Evolutionary conservation across 768 basidiomycete species (phyloP).

Genomic region (Mycena alexandri): DNA sequence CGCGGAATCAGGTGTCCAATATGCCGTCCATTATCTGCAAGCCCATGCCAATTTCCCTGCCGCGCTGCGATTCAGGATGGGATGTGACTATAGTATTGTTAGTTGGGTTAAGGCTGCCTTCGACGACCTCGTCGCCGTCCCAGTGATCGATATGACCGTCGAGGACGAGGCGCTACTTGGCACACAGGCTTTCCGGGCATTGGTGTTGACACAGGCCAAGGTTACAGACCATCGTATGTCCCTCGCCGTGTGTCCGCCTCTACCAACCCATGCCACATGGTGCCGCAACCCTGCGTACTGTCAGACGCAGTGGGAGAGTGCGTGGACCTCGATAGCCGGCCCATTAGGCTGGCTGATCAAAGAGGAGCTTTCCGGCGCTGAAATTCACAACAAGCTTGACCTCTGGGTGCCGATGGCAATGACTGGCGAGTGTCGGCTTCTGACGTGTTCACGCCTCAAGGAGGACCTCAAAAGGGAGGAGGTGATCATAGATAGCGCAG

Average conservation of each 20-base stretch:
- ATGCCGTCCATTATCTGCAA: slow-evolving; percentile 17
- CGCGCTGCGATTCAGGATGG: slow-evolving; percentile 5
- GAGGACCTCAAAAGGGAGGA: no score
- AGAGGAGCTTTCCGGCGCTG: neutral
- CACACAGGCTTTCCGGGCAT: neutral
- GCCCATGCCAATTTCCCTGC: neutral
- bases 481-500: no score
- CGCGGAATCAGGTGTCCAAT: slow-evolving; percentile 1
- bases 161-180: neutral
- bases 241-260: slow-evolving; percentile 1
- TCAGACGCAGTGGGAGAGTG: neutral
- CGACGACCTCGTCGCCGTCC: slow-evolving; percentile 6
- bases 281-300: slow-evolving; percentile 3
- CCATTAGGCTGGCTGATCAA: neutral
- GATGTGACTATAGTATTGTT: neutral
- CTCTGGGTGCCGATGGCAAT: no score
- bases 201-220: slow-evolving; percentile 9
- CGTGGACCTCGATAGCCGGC: neutral
- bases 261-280: neutral
- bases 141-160: neutral
- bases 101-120: slow-evolving; percentile 2
- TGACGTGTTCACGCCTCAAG: no score
- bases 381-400: neutral
- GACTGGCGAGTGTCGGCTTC: no score
- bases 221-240: neutral